A percentile compares a stretch with the other conserved stretches of the same genome.
phyloP scores from a whole-genome alignment of 148 eudicot species.

The Rhododendron kiyosumense region DNA sequence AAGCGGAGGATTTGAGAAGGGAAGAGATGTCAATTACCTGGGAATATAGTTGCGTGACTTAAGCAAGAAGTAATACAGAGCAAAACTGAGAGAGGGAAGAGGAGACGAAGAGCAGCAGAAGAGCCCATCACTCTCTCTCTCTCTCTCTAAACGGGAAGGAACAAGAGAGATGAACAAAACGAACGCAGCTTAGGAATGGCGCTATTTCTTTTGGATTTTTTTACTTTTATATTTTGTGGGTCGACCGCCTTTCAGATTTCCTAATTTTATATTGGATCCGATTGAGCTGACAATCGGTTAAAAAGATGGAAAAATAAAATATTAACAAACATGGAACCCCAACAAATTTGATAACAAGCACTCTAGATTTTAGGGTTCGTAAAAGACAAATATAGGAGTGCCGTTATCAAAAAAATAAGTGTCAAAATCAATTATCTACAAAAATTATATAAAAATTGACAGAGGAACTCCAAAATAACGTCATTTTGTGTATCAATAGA shows the following conservation, averaged over 20 bases:
- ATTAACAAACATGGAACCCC: no score
- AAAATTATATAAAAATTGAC: no score
- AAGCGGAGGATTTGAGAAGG: not conserved
- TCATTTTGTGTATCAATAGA: no score
- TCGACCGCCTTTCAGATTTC: not conserved
- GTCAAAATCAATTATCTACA: no score
- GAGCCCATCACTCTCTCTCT: constrained; percentile 15
- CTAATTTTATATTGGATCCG: no score
- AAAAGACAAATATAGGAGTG: no score
- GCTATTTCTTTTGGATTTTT: not conserved
- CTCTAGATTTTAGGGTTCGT: no score
- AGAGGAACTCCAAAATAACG: no score
- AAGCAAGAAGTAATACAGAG: constrained; percentile 13
- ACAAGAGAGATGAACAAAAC: not conserved
- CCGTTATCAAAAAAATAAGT: no score
- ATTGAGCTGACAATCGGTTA: no score
- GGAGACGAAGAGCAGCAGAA: constrained; percentile 1
- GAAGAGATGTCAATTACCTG: constrained; percentile 1
- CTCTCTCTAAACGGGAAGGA: not conserved
- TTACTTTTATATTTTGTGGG: not conserved
- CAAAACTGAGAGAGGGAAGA: constrained; percentile 13
- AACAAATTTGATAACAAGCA: no score
- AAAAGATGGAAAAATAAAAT: no score
- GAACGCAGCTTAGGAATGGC: not conserved
- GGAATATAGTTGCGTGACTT: not conserved